Base-by-base conservation (phyloP, 805 yeast species). In the Myxozyma geophila region DNA sequence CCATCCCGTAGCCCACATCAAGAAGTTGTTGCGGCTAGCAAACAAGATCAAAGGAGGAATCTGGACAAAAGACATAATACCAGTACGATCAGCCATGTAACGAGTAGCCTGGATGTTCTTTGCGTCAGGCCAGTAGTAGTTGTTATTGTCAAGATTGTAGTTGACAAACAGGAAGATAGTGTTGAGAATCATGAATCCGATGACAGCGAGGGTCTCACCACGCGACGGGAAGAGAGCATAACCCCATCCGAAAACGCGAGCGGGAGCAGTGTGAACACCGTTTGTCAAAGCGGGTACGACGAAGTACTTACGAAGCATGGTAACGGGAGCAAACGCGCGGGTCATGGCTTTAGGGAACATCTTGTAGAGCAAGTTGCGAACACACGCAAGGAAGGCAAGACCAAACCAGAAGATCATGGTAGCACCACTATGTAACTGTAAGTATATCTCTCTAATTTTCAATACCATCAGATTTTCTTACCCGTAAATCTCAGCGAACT, bases 21-120 rank as follows among this genome's bases (percentile, higher is more conserved):
- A 78, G 28, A 89, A 84, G 71, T 88, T 89, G 74, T 89, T 90
- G 70, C 95, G 79, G 39, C 88, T 87, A 4, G 90, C 90, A 74
- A 89, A 87, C 60, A 87, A 74, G 63, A 83, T 81, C 17, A 86
- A 73, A 6, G 82, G 73, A 0, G 93, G 92, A 61, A 86, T 35
- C 41, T 58, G 65, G 40, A 49, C 65, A 46, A 69, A 55, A 0
- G 70, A 55, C 35, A 73, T 43, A 41, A 67, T 59, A 0, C 76
- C 79, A 1, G 79, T 37, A 10, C 63, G 49, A 49, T 59, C 63
- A 19, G 58, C 51, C 35, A 46, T 12, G 41, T 37, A 59, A 2
- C 66, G 62, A 17, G 21, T 33, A 36, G 46, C 36, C 58, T 62
- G 64, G 17, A 56, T 43, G 39, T 41, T n/a, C 35, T 28, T 21